Evolutionary conservation across 148 eudicot genomes (phyloP).

Genomic region (Cornus suecica): DNA sequence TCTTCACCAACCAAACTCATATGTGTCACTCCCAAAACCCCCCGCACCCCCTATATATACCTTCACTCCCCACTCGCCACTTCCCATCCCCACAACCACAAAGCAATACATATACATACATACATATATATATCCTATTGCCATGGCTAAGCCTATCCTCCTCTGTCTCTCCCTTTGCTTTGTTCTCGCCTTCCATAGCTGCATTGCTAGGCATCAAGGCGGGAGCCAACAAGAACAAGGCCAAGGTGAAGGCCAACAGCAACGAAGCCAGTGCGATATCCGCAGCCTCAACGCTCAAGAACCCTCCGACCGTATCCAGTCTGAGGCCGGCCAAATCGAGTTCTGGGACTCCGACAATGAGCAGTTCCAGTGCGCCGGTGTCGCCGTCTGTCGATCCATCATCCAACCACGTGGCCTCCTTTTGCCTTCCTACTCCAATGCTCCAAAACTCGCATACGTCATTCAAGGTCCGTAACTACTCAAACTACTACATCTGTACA

Average conservation of each 20-base stretch:
- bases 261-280: conserved; percentile 50
- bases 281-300: conserved; percentile 48
- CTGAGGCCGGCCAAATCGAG: conserved; percentile 75
- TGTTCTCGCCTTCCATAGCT: conserved; percentile 33
- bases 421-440: conserved; percentile 56
- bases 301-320: conserved; percentile 38
- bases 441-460: conserved; percentile 50
- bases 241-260: conserved; percentile 9
- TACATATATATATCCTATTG: too few relatives aligned
- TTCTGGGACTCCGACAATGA: conserved; percentile 48
- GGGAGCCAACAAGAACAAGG: not conserved
- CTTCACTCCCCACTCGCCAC: conserved; percentile 35
- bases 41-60: conserved; percentile 35
- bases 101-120: too few relatives aligned
- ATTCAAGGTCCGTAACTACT: conserved; percentile 52
- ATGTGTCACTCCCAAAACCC: conserved; percentile 34
- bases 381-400: conserved; percentile 36
- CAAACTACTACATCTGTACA: too few relatives aligned
- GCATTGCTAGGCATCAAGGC: conserved; percentile 26
- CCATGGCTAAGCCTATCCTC: conserved; percentile 45
- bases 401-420: conserved; percentile 63
- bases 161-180: conserved; percentile 24
- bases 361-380: conserved; percentile 75
- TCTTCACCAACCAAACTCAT: not conserved
- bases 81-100: conserved; percentile 6